phyloP scores from a whole-genome alignment of 2,329 filamentous ascomycete genomes.

The Lachnum nothofagi region DNA sequence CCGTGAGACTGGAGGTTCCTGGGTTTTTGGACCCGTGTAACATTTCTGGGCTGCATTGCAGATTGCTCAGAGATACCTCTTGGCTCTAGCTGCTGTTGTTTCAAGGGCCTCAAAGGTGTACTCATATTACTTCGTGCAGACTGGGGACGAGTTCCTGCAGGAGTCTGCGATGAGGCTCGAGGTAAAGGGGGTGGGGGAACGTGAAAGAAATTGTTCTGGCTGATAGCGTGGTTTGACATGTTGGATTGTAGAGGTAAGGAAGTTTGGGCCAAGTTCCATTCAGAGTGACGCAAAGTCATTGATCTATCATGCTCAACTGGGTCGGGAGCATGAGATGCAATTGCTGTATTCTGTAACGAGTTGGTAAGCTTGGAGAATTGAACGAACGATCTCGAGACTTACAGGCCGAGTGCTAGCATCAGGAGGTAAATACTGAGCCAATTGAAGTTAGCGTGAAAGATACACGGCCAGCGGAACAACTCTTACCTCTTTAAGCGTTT shows the following conservation, averaged over 20 bases:
- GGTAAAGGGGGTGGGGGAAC: background rate
- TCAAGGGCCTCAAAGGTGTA: background rate
- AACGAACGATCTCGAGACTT: too few species aligned
- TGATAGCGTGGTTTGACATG: background rate
- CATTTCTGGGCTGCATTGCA: background rate
- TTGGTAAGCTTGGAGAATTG: too few species aligned
- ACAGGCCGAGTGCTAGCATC: too few species aligned
- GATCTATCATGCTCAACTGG: too few species aligned
- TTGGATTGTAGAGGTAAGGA: background rate
- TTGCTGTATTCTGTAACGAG: too few species aligned
- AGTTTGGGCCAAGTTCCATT: too few species aligned
- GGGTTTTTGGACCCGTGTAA: constrained; percentile 7
- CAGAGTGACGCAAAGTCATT: too few species aligned
- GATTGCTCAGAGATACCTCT: background rate
- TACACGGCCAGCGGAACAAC: too few species aligned
- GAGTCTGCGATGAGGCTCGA: background rate
- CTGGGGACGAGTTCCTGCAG: background rate
- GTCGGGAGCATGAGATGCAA: too few species aligned
- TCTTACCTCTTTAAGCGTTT: too few species aligned
- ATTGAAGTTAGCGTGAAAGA: too few species aligned
- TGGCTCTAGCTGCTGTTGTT: background rate
- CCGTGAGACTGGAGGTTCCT: background rate
- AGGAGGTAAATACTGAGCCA: too few species aligned
- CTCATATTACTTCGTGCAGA: constrained; percentile 2
- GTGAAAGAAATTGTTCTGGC: background rate